Percentiles rank a stretch among this genome's conserved stretches.
Conservation (phyloP, 2,329 filamentous ascomycete genomes). For the Cordyceps tenuipes region DNA sequence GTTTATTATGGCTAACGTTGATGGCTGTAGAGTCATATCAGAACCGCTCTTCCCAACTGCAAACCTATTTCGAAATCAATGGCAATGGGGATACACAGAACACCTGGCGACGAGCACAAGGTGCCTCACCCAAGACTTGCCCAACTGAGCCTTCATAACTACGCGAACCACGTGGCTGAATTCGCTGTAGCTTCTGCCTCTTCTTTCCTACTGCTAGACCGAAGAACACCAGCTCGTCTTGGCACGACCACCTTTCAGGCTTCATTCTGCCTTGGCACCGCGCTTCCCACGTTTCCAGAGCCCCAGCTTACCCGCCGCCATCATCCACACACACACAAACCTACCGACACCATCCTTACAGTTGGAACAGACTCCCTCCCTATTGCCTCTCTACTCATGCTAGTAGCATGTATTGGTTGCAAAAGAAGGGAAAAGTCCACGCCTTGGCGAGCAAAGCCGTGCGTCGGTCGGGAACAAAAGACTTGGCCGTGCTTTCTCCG, state of each 20-base stretch:
- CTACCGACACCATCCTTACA: neutral
- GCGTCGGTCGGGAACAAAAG: neutral
- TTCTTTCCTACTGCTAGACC: conserved; percentile 3
- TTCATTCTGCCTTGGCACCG: neutral
- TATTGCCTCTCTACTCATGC: neutral
- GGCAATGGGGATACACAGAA: neutral
- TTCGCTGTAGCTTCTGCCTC: neutral
- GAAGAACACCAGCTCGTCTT: conserved; percentile 6
- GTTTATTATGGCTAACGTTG: no score
- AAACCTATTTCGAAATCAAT: no score
- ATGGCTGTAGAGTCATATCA: neutral
- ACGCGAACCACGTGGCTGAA: neutral
- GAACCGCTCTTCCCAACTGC: neutral
- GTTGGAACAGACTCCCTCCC: neutral
- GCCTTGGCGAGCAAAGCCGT: neutral
- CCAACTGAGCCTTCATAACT: neutral
- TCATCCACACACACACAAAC: conserved; percentile 1
- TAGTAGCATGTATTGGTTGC: neutral
- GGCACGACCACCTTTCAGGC: neutral
- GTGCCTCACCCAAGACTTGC: neutral
- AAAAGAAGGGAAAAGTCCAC: neutral
- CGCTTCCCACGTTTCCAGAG: neutral
- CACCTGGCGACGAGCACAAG: neutral
- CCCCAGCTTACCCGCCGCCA: conserved; percentile 1
- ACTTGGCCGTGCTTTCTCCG: neutral